These are phyloP conservation scores for Barnettozyma sp. DNA, from an alignment of 805 yeast species.

Conservation along the genomic window DNA sequence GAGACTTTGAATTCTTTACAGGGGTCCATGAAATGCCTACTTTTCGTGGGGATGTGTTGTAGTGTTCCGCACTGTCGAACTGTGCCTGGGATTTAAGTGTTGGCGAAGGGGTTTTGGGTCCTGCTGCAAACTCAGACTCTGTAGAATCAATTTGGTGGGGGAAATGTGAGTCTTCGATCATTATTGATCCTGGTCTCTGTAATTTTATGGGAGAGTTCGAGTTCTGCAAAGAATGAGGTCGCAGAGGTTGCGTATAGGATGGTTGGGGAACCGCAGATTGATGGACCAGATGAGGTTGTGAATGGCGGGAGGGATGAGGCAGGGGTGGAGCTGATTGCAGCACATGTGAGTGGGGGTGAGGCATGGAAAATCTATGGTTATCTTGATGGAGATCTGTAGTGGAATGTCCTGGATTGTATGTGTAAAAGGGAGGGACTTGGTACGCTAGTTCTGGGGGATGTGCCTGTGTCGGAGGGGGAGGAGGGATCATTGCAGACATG, in stretches of 20 bases:
- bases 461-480: conserved; percentile 1
- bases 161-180: background rate
- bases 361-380: too few species aligned
- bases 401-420: too few species aligned
- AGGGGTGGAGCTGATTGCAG: background rate
- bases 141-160: conserved; percentile 18
- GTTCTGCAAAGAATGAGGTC: background rate
- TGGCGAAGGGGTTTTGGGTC: conserved; percentile 39
- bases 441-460: too few species aligned
- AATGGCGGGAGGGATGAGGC: background rate
- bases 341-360: background rate
- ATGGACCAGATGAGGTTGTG: background rate
- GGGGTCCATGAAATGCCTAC: conserved; percentile 22
- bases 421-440: background rate
- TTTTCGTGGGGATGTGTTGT: conserved; percentile 13
- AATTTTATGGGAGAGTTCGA: background rate
- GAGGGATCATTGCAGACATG: background rate
- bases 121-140: conserved; percentile 30
- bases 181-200: background rate
- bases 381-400: conserved; percentile 2
- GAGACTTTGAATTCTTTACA: conserved; percentile 12
- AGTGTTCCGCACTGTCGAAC: conserved; percentile 12
- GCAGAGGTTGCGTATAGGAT: background rate
- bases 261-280: conserved; percentile 1
- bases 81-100: conserved; percentile 32